Evolutionary conservation across 768 basidiomycete species (phyloP).

Genomic region (Gymnopilus junonius): DNA sequence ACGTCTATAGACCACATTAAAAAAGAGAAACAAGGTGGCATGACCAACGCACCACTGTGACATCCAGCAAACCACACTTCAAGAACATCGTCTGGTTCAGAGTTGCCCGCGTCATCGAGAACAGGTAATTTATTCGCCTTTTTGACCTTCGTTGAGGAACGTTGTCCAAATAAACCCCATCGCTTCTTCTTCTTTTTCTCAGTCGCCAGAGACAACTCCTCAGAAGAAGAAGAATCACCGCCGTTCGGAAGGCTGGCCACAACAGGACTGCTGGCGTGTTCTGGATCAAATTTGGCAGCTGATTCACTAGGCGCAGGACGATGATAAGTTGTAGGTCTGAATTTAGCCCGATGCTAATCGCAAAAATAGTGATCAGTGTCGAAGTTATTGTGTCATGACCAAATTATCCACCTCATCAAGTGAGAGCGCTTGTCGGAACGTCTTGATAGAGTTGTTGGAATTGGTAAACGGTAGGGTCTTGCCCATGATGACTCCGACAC

Average conservation of each 20-base stretch:
- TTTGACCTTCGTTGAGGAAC: slow-evolving; percentile 7
- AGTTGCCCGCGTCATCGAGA: slow-evolving; percentile 10
- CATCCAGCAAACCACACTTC: slow-evolving; percentile 86
- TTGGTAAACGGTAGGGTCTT: slow-evolving; percentile 70
- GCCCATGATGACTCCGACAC: slow-evolving; percentile 68
- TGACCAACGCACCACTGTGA: slow-evolving; percentile 57
- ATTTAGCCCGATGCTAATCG: slow-evolving; percentile 65
- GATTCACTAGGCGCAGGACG: slow-evolving; percentile 35
- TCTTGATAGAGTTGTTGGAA: slow-evolving; percentile 64
- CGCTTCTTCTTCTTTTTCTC: slow-evolving; percentile 16
- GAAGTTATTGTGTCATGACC: neutral
- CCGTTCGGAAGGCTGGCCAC: neutral
- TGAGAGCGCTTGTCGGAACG: slow-evolving; percentile 77
- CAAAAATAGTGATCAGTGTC: neutral
- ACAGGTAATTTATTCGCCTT: slow-evolving; percentile 19
- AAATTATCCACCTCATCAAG: slow-evolving; percentile 65
- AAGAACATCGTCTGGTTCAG: slow-evolving; percentile 49
- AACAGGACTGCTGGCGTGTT: slow-evolving; percentile 20
- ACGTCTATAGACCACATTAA: slow-evolving; percentile 51
- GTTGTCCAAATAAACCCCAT: slow-evolving; percentile 19
- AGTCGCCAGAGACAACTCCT: neutral
- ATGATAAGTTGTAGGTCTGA: slow-evolving; percentile 67
- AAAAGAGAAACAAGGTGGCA: neutral
- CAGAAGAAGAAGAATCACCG: neutral
- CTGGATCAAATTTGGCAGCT: slow-evolving; percentile 29